These are phyloP conservation scores for Aureobasidium subglaciale DNA, from an alignment of 2,329 filamentous ascomycete genomes.

Conservation along the genomic window DNA sequence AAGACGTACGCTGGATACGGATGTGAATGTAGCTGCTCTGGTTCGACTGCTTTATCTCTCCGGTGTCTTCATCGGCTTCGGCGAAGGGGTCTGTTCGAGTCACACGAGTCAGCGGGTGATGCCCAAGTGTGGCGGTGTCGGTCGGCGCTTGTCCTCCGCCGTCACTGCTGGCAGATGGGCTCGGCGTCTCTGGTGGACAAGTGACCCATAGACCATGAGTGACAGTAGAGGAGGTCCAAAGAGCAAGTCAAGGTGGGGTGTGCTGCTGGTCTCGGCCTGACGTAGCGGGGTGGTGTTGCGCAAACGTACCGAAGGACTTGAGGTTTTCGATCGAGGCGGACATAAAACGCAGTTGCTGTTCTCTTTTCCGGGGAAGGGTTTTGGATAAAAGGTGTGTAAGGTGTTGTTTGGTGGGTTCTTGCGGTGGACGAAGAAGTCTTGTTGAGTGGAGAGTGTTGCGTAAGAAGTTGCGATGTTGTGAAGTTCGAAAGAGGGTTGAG, in stretches of 20 bases:
- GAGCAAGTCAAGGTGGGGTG: constrained; percentile 1
- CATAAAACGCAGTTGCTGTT: constrained; percentile 57
- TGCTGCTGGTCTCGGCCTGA: constrained; percentile 8
- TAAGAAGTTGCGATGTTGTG: constrained; percentile 13
- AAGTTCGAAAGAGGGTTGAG: constrained; percentile 13
- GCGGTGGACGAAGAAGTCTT: not conserved
- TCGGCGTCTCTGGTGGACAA: not conserved
- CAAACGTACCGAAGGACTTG: constrained; percentile 79
- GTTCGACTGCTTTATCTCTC: constrained; percentile 78
- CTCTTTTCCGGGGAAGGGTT: constrained; percentile 12
- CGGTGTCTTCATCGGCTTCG: constrained; percentile 99
- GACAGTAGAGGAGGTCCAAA: not conserved
- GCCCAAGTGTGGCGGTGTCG: constrained; percentile 5
- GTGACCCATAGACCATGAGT: not conserved
- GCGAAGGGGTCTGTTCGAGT: constrained; percentile 86
- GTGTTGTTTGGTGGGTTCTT: not conserved
- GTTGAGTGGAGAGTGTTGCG: constrained; percentile 10
- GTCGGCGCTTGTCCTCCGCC: not conserved
- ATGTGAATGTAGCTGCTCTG: constrained; percentile 98
- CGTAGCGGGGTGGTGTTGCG: constrained; percentile 22
- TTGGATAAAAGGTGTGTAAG: not conserved
- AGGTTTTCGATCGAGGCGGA: constrained; percentile 84
- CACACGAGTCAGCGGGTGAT: constrained; percentile 14
- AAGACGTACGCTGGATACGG: constrained; percentile 87
- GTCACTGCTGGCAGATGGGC: not conserved